Percentiles rank a stretch among this genome's conserved stretches.
These are phyloP conservation scores for Ceratocystiopsis sp. DNA, from an alignment of 2,329 filamentous ascomycete species.

Conservation along the genomic window DNA sequence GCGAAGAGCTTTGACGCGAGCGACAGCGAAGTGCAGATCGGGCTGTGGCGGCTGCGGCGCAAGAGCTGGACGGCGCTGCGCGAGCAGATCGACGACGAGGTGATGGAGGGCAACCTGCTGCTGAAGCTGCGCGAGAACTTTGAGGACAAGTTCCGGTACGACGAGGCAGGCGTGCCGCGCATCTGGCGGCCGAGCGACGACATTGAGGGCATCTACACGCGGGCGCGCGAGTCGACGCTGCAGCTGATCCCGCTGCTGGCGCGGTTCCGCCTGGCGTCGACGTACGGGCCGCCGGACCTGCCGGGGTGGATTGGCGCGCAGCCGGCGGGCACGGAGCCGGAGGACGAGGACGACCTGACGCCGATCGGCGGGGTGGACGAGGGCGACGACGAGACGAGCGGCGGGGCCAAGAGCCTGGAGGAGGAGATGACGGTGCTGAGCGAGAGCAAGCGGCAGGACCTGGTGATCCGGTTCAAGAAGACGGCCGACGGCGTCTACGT, in stretches of 20 bases:
- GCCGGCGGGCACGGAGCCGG: conserved; percentile 54
- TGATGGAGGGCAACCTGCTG: conserved; percentile 92
- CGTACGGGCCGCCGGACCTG: conserved; percentile 63
- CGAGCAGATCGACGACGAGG: conserved; percentile 87
- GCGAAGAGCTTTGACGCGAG: conserved; percentile 90
- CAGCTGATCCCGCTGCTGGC: conserved; percentile 79
- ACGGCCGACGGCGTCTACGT: conserved; percentile 95
- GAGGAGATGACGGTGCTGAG: conserved; percentile 93
- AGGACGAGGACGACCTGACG: conserved; percentile 76
- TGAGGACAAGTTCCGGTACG: conserved; percentile 97
- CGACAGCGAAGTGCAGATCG: conserved; percentile 77
- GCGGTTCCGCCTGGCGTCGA: conserved; percentile 61
- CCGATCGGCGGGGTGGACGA: conserved; percentile 92
- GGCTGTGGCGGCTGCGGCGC: conserved; percentile 77
- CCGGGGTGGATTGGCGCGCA: conserved; percentile 67
- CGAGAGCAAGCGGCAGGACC: conserved; percentile 77
- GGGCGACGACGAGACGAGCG: conserved; percentile 36
- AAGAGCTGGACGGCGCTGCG: conserved; percentile 90
- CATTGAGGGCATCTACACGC: conserved; percentile 89
- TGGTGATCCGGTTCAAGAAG: conserved; percentile 94
- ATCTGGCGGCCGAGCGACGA: conserved; percentile 97
- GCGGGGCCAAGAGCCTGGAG: conserved; percentile 64
- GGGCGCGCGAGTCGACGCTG: conserved; percentile 80
- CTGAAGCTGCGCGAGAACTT: conserved; percentile 96
- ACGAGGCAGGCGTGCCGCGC: conserved; percentile 80